These are phyloP conservation scores for Lyophyllum decastes DNA, from an alignment of 768 basidiomycete species.

Conservation along the genomic window DNA sequence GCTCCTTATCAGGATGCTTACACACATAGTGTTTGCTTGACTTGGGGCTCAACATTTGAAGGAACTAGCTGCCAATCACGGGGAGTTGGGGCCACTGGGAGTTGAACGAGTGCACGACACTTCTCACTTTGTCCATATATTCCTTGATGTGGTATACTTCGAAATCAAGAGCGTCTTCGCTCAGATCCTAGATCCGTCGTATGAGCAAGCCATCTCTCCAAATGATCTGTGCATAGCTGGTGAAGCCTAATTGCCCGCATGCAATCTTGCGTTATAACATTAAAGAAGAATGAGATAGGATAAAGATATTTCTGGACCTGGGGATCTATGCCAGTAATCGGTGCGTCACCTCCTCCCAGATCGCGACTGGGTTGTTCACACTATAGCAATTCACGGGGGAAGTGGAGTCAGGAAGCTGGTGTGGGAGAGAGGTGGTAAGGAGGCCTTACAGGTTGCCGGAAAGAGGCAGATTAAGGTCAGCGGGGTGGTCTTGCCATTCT, in stretches of 20 bases:
- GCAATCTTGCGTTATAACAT: not conserved
- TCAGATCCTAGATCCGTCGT: conserved; percentile 1
- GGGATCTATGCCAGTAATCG: conserved; percentile 17
- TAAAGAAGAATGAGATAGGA: no score
- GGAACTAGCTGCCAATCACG: not conserved
- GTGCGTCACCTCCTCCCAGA: conserved; percentile 52
- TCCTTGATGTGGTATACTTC: not conserved
- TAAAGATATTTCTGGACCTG: conserved; percentile 5
- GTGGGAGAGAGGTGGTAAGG: not conserved
- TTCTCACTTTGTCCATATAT: conserved; percentile 3
- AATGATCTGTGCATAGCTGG: conserved; percentile 10
- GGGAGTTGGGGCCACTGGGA: not conserved
- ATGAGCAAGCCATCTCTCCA: not conserved
- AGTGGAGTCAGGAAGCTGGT: conserved; percentile 1
- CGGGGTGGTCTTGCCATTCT: conserved; percentile 64
- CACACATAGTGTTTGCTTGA: not conserved
- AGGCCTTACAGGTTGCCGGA: conserved; percentile 47
- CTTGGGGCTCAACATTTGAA: not conserved
- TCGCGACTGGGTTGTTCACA: conserved; percentile 55
- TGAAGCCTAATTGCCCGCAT: conserved; percentile 4
- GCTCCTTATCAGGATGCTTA: not conserved
- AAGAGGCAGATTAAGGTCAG: conserved; percentile 52
- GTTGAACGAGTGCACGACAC: not conserved
- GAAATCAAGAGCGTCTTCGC: not conserved
- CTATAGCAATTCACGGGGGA: conserved; percentile 32